Evolutionary conservation across 176 grass and related monocot species (phyloP).

Genomic region (sorghum (Sorghum bicolor)): DNA sequence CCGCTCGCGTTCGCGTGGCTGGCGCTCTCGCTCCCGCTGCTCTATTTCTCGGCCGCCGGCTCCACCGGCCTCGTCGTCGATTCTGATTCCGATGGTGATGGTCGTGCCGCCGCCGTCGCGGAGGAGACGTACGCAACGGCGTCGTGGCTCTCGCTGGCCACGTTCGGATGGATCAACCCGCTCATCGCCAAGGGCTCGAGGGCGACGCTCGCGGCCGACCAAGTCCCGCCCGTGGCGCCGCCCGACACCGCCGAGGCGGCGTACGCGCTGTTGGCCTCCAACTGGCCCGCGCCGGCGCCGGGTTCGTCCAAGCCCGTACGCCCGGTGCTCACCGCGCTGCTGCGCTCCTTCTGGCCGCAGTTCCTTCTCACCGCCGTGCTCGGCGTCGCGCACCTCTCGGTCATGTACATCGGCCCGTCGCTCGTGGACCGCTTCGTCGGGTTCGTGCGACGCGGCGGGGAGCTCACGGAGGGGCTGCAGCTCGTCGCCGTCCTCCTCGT

Average conservation of each 20-base stretch:
- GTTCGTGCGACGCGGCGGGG: constrained; percentile 37
- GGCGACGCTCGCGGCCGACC: not conserved
- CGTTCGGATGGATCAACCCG: constrained; percentile 57
- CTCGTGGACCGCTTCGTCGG: constrained; percentile 55
- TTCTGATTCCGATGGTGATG: not conserved
- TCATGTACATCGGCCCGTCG: constrained; percentile 79
- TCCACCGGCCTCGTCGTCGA: constrained; percentile 3
- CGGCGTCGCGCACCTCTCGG: constrained; percentile 45
- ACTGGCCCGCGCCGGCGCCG: constrained; percentile 38
- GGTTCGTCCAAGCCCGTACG: not conserved
- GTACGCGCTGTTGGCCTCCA: constrained; percentile 41
- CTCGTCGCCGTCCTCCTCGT: constrained; percentile 43
- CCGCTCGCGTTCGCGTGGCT: constrained; percentile 39
- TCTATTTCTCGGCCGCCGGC: constrained; percentile 10
- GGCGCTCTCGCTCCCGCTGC: constrained; percentile 37
- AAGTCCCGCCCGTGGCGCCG: constrained; percentile 49
- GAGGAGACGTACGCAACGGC: constrained; percentile 43
- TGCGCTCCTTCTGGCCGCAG: constrained; percentile 65
- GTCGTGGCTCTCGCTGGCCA: constrained; percentile 48
- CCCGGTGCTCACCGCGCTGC: constrained; percentile 35
- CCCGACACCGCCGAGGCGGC: constrained; percentile 33
- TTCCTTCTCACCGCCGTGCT: constrained; percentile 45
- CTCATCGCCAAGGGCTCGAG: constrained; percentile 54
- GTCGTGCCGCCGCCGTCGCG: not conserved
- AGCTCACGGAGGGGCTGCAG: constrained; percentile 23